Evolutionary conservation across 106 monocot genomes (phyloP), one percentile per base, ranked within the genome.

Genomic region (Dioscorea dumetorum): DNA sequence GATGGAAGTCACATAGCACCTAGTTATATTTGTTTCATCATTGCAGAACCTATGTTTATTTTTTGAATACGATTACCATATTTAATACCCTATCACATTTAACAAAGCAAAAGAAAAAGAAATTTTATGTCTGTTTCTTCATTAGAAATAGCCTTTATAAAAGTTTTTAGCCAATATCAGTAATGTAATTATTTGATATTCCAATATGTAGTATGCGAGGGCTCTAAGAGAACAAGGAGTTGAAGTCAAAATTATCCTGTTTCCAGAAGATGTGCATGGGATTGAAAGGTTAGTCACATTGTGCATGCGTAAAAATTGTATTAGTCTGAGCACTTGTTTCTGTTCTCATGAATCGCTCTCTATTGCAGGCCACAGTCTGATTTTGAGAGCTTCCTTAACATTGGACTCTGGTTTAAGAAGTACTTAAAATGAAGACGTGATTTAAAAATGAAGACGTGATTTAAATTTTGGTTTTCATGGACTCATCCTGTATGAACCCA

Each of bases 361-460:
- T 19, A 62, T 24, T 90, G 80, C 89, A 97, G 97, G 78, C 92
- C 97, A 10, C 91, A 88, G 33, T 89, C 97, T 33, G 89, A 97
- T 72, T 97, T 87, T 13, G 97, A 97, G 72, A 89, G 97, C 78
- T 90, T 80, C 66, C 82, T 97, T 22, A 97, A 97, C 49, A 87
- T 97, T 58, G 97, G 97, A 61, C 82, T 97, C 10, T 97, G 97
- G 97, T 97, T 97, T 54, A 89, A 76, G 60, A 92, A 89, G 63
- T 70, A 87, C 71, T 88, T 81, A 49, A 78, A 81, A 50, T 80
- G 58, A 72, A 17, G 12, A 16, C 18, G 0, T 9, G 13, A 4
- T 56, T 8, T 0, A 56, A 56, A 18, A n/a, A n/a, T n/a, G n/a
- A n/a, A 32, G 12, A 16, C 18, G 0, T 9, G 13, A 4, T 56